phyloP scores from a whole-genome alignment of 345 rosid genomes.

The Euclidium syriacum region DNA sequence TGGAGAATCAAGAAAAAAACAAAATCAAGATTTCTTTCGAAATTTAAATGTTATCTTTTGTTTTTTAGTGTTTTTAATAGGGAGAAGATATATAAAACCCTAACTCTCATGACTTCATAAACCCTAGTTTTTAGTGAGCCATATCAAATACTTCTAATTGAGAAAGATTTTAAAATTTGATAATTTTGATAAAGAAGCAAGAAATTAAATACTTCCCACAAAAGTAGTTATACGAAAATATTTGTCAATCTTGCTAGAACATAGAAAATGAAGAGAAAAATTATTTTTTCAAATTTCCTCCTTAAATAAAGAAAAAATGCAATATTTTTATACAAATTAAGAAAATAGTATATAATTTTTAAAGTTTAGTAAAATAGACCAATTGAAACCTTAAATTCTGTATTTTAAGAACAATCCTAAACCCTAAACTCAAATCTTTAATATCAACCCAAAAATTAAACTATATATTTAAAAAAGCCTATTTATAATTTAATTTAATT shows the following conservation, averaged over 20 bases:
- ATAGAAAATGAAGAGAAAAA: too few species aligned
- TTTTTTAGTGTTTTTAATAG: background rate
- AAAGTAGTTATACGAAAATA: background rate
- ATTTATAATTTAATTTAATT: too few species aligned
- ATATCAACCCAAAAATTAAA: too few species aligned
- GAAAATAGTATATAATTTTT: too few species aligned
- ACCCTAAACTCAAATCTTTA: too few species aligned
- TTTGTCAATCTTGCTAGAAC: background rate
- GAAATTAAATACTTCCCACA: background rate
- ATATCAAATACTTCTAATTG: background rate
- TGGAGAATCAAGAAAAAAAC: conserved; percentile 5
- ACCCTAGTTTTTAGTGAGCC: background rate
- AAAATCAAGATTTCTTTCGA: conserved; percentile 8
- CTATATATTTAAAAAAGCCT: too few species aligned
- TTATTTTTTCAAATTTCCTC: background rate
- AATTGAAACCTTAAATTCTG: too few species aligned
- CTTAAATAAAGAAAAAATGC: background rate
- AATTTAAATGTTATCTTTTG: background rate
- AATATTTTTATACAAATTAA: too few species aligned
- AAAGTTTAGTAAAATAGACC: too few species aligned
- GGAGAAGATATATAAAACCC: conserved; percentile 2
- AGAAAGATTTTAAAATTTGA: background rate
- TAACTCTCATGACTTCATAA: background rate
- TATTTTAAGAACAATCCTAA: too few species aligned
- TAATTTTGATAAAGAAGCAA: background rate